Base-by-base conservation (phyloP, 2,329 filamentous ascomycete genomes). In the Colletotrichum zoysiae region DNA sequence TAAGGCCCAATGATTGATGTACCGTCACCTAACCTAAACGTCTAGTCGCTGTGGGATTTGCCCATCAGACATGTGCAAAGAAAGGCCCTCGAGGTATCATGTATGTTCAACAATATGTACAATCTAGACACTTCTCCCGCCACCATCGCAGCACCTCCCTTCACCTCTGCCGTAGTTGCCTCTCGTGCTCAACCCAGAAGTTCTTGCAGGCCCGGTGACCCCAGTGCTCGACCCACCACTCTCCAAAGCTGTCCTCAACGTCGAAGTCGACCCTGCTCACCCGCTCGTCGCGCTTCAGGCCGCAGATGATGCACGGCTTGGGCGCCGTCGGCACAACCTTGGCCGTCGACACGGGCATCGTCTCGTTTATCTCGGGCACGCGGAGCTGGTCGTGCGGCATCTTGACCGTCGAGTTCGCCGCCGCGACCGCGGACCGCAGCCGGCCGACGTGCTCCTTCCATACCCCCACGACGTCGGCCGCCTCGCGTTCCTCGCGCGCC, bases 201-300 rank as follows among this genome's bases (percentile, higher is more conserved):
- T 92, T 92, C 79, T 89, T 89, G 82, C 95, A 98, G 26, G 89
- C 88, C 73, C 89, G 85, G 81, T 95, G 93, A 0, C 92, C 94
- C 92, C 94, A 95, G 80, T 95, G 92, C 57, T 98, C 95, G 53
- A 92, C 86, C 95, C 95, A 98, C 94, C 95, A 98, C 83, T 98
- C 95, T 16, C 94, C 95, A 84, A 98, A 98, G 79, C 93, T 95
- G 80, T 98, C 95, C 77, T 95, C 91, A 11, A 97, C 90, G 35
- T 91, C 87, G 64, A 91, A 84, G 77, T 97, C 95, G 44, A 96
- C 88, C 78, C 91, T 94, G 26, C 84, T 81, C 14, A 98, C 86
- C 61, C 95, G 88, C 82, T 98, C 95, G 51, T 97, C 94, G 74
- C 95, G 86, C 83, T 93, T 96, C 74, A 98, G 82, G 0, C 95